phyloP scores from a whole-genome alignment of 2,329 filamentous ascomycete species.

The Davidsoniella virescens region DNA sequence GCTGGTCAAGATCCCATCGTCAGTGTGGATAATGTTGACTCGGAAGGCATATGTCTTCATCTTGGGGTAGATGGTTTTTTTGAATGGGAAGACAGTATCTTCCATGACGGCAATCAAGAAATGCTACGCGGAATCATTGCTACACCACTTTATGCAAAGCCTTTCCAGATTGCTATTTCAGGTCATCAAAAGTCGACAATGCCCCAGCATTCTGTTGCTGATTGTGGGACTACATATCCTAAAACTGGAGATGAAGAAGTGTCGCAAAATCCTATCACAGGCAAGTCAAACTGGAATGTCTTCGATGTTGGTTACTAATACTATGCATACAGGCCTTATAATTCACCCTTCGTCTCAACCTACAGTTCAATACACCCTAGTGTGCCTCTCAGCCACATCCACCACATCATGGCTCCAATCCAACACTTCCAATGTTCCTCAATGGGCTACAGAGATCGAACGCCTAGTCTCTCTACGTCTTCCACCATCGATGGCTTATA shows the following conservation, averaged over 20 bases:
- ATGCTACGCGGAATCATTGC: constrained; percentile 36
- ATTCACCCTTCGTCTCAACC: constrained; percentile 23
- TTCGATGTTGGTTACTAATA: constrained; percentile 5
- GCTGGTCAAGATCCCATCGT: constrained; percentile 23
- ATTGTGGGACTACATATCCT: constrained; percentile 32
- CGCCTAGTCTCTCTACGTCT: constrained; percentile 28
- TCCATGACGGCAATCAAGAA: constrained; percentile 21
- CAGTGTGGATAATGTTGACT: constrained; percentile 25
- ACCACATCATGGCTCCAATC: constrained; percentile 36
- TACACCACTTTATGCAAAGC: constrained; percentile 32
- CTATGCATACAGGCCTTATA: constrained; percentile 25
- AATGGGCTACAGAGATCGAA: constrained; percentile 33
- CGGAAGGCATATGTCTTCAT: constrained; percentile 31
- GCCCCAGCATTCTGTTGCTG: constrained; percentile 24
- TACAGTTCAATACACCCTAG: constrained; percentile 33
- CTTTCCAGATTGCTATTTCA: constrained; percentile 33
- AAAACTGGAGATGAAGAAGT: constrained; percentile 15
- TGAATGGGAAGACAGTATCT: constrained; percentile 37
- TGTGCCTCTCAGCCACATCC: constrained; percentile 35
- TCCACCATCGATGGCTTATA: constrained; percentile 29
- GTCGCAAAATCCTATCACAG: constrained; percentile 29
- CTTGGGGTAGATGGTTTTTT: constrained; percentile 35
- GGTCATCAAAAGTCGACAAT: constrained; percentile 16
- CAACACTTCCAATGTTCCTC: constrained; percentile 18
- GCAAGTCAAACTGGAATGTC: constrained; percentile 18